phyloP scores from a whole-genome alignment of 2,329 filamentous ascomycete genomes.

The Diaporthe nobilis region DNA sequence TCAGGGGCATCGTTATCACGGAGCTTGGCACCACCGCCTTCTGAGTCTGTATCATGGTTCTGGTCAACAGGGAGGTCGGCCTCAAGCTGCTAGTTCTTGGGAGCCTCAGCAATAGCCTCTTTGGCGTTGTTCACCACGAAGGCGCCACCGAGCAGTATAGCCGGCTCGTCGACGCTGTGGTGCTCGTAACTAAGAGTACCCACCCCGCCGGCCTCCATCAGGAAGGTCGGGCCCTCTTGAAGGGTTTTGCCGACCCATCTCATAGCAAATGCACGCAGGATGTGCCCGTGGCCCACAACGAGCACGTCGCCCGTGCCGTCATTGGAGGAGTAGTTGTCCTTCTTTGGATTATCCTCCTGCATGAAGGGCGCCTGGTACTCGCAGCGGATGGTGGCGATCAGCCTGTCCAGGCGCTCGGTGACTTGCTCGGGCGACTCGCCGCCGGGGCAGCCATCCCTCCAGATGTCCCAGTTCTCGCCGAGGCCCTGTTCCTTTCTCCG shows the following conservation, averaged over 20 bases:
- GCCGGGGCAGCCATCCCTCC: slow-evolving; percentile 87
- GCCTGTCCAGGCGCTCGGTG: slow-evolving; percentile 77
- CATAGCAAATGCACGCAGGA: slow-evolving; percentile 88
- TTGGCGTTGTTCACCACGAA: slow-evolving; percentile 66
- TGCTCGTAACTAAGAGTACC: slow-evolving; percentile 87
- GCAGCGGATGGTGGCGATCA: slow-evolving; percentile 82
- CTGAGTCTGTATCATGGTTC: not conserved
- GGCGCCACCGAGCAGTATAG: slow-evolving; percentile 81
- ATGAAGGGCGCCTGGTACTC: slow-evolving; percentile 76
- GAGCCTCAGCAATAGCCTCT: slow-evolving; percentile 45
- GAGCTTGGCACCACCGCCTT: not conserved
- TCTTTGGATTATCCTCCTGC: slow-evolving; percentile 51
- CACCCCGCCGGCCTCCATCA: slow-evolving; percentile 91
- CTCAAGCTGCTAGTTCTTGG: slow-evolving; percentile 36
- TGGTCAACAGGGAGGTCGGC: not conserved
- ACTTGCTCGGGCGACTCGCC: slow-evolving; percentile 86
- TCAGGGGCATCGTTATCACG: too few species aligned
- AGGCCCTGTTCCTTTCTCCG: slow-evolving; percentile 70
- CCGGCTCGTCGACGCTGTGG: slow-evolving; percentile 82
- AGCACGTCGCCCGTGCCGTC: slow-evolving; percentile 73
- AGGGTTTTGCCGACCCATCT: slow-evolving; percentile 84
- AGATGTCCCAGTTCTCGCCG: slow-evolving; percentile 82
- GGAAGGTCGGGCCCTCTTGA: slow-evolving; percentile 80
- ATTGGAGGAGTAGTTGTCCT: slow-evolving; percentile 53
- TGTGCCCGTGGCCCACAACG: slow-evolving; percentile 91